Evolutionary conservation across 176 grass and related monocot species (phyloP).

Genomic region (Miscanthus lutarioriparius): DNA sequence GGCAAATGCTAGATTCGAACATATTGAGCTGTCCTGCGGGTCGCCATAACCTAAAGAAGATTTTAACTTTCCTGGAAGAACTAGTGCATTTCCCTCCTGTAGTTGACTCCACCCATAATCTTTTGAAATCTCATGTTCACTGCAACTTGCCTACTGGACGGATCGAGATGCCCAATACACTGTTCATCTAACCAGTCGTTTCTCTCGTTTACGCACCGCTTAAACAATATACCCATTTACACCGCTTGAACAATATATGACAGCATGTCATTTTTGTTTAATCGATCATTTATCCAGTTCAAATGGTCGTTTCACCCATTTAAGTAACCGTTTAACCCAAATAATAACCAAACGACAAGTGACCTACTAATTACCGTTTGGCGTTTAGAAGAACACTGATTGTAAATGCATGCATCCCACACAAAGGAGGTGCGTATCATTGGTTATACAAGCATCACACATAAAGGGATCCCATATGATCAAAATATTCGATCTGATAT

Average conservation of each 20-base stretch:
- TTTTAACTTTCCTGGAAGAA: background rate
- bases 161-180: conserved; percentile 21
- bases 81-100: background rate
- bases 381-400: too few relatives aligned
- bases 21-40: background rate
- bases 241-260: too few relatives aligned
- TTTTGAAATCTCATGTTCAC: background rate
- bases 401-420: too few relatives aligned
- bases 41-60: background rate
- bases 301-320: background rate
- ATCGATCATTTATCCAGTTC: background rate
- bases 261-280: background rate
- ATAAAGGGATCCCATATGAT: background rate
- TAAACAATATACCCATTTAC: too few relatives aligned
- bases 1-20: background rate
- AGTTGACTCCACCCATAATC: conserved; percentile 31
- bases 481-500: background rate
- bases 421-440: background rate
- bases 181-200: background rate
- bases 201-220: too few relatives aligned
- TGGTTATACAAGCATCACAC: background rate
- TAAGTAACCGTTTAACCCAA: background rate
- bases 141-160: background rate
- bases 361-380: background rate
- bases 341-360: too few relatives aligned